Evolutionary conservation across 257 asterid species (phyloP).

Genomic region (Solanum gandarillasii): DNA sequence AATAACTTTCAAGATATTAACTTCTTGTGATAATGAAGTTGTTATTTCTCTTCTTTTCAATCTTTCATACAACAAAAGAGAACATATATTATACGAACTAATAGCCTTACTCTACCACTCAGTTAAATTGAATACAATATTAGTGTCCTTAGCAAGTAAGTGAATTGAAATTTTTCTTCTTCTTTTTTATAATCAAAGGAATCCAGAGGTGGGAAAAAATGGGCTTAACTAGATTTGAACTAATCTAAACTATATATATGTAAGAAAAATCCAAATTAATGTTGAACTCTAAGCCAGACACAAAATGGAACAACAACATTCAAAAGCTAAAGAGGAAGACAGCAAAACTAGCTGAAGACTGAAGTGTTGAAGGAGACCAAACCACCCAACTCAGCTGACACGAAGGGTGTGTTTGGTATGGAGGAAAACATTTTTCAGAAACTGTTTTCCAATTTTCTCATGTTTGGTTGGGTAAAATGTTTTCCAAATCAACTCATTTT

Average conservation of each 20-base stretch:
- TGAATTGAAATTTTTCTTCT: not conserved
- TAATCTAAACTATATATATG: not conserved
- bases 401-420: no score
- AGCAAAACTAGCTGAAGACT: no score
- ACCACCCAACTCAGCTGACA: no score
- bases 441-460: no score
- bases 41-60: no score
- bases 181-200: not conserved
- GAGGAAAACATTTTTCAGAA: no score
- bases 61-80: no score
- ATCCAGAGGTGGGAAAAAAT: not conserved
- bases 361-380: no score
- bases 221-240: not conserved
- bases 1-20: not conserved
- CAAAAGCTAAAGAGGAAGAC: not conserved
- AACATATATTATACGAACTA: no score
- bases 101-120: not conserved
- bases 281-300: not conserved
- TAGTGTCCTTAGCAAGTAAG: not conserved
- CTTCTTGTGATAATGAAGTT: no score
- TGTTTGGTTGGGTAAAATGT: no score
- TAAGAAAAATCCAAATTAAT: not conserved
- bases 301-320: not conserved
- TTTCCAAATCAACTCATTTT: no score
- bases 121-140: not conserved